phyloP scores from a whole-genome alignment of 352 stramenopile genomes.

The Phytophthora meadii region DNA sequence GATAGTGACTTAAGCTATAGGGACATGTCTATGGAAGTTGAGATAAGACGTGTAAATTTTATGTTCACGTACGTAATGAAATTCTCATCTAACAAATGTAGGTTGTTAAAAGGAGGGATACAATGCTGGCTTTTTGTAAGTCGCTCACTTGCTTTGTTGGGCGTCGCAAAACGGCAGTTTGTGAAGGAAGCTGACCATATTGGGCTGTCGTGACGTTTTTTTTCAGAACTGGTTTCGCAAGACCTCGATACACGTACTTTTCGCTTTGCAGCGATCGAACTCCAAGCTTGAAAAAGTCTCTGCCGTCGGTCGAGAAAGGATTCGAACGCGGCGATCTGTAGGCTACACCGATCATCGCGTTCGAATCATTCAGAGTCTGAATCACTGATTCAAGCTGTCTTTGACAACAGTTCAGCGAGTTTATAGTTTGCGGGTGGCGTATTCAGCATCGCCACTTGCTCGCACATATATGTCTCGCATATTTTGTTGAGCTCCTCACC shows the following conservation, averaged over 20 bases:
- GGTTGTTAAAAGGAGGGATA: conserved; percentile 16
- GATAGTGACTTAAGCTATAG: conserved; percentile 26
- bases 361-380: conserved; percentile 16
- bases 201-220: conserved; percentile 12
- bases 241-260: background rate
- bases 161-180: conserved; percentile 1
- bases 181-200: conserved; percentile 17
- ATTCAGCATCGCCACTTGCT: conserved; percentile 1
- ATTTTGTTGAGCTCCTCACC: too few relatives aligned
- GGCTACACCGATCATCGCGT: conserved; percentile 22
- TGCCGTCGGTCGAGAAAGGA: conserved; percentile 25
- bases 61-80: conserved; percentile 19
- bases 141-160: background rate
- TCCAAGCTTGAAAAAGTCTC: conserved; percentile 3
- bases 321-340: conserved; percentile 22
- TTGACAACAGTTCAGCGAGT: conserved; percentile 19
- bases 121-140: conserved; percentile 15
- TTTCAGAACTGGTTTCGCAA: background rate
- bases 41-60: background rate
- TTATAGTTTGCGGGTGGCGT: conserved; percentile 1
- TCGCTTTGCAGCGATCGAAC: conserved; percentile 8
- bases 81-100: background rate
- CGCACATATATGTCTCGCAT: background rate
- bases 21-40: background rate
- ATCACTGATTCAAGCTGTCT: background rate